Base-by-base conservation (phyloP, 495 filamentous ascomycete genomes). In the Cercophora newfieldiana region DNA sequence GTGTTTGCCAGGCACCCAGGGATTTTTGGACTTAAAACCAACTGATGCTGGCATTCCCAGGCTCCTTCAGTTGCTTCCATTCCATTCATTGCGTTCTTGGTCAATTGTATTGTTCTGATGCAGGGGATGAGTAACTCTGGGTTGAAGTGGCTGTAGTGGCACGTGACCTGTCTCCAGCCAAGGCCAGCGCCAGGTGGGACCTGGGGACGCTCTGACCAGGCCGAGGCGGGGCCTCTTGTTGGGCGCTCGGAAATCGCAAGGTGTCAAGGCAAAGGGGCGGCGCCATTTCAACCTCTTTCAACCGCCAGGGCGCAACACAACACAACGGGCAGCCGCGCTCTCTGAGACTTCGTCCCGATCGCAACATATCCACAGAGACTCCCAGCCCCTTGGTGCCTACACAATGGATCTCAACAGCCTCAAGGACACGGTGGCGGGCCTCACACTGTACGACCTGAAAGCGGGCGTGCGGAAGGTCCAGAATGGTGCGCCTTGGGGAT, bases 401-500 rank as follows among this genome's bases (percentile, higher is more conserved):
- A 55, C 54, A 47, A 97, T 97, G 94, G 93, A 98, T 85, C 85
- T 96, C 77, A 85, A 85, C 73, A 92, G 81, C 74, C 77, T 99
- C 61, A 93, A 89, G 75, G 91, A 97, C 67, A 88, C 91, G 78
- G 93, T 97, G 77, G 89, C 89, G 85, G 97, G 96, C 79, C 83
- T 99, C 82, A 93, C 91, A 61, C 84, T 99, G 71, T 99, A 98
- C 82, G 95, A 99, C 78, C 78, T 98, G 77, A 99, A 99, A 79
- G 95, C 95, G 33, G 93, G 94, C 68, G 93, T 97, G 64, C 90
- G 95, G 71, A 97, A 99, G 78, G 91, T 97, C 31, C 95, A 99
- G 72, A 99, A 99, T 96, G 95, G 95, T 97, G 81, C 72, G 86
- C 48, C 54, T 59, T 59, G n/a, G 25, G 22, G 3, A 29, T 8